phyloP scores from a whole-genome alignment of 2,329 filamentous ascomycete genomes.

The Neofusicoccum parvum region DNA sequence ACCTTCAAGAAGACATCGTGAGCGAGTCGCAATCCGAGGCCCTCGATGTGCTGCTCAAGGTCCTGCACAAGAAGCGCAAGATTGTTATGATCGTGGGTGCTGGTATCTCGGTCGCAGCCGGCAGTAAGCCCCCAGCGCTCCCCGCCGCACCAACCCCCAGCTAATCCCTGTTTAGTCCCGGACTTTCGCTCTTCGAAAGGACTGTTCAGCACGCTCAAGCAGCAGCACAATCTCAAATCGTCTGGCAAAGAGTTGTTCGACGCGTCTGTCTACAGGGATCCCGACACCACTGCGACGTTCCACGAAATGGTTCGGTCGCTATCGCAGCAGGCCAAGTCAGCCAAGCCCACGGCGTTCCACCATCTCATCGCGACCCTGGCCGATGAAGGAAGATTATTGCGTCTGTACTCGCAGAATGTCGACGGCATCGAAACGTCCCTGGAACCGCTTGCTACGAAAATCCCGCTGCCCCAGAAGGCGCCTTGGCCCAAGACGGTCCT shows the following conservation, averaged over 20 bases:
- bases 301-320: conserved; percentile 95
- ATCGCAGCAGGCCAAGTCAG: conserved; percentile 74
- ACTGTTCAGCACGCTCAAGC: conserved; percentile 81
- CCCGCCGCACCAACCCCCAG: conserved; percentile 26
- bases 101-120: conserved; percentile 94
- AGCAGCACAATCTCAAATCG: conserved; percentile 85
- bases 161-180: conserved; percentile 63
- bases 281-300: conserved; percentile 84
- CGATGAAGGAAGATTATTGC: conserved; percentile 80
- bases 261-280: conserved; percentile 94
- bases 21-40: conserved; percentile 60
- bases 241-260: conserved; percentile 97
- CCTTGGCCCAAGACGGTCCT: conserved; percentile 95
- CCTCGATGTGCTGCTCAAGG: conserved; percentile 71
- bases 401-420: conserved; percentile 95
- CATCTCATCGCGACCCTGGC: conserved; percentile 89
- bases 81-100: conserved; percentile 96
- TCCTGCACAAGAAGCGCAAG: conserved; percentile 86
- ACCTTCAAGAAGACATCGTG: conserved; percentile 51
- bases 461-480: conserved; percentile 80
- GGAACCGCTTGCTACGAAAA: conserved; percentile 73
- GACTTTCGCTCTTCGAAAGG: conserved; percentile 93
- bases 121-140: conserved; percentile 63
- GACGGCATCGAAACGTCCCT: conserved; percentile 90
- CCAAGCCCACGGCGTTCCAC: conserved; percentile 86